A percentile compares a stretch with the other conserved stretches of the same genome.
phyloP scores from a whole-genome alignment of 805 yeast genomes.

The Starmera pachycereana region DNA sequence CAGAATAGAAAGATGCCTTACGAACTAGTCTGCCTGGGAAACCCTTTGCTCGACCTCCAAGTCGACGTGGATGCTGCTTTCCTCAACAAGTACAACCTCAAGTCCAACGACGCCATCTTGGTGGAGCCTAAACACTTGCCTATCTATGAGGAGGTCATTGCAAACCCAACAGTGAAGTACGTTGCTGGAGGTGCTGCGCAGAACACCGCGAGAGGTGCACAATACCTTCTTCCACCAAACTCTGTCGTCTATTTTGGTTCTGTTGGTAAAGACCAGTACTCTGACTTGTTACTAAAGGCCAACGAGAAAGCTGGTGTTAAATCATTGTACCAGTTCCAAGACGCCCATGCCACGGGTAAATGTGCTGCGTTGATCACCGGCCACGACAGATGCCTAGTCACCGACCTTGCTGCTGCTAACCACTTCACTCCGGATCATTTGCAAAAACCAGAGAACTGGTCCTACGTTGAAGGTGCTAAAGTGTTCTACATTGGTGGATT shows the following conservation, averaged over 20 bases:
- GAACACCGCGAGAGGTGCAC: conserved; percentile 98
- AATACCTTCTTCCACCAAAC: conserved; percentile 69
- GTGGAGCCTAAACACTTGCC: conserved; percentile 75
- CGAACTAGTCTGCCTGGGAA: conserved; percentile 78
- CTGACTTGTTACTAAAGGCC: conserved; percentile 72
- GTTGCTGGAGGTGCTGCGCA: conserved; percentile 99
- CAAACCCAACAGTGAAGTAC: conserved; percentile 46
- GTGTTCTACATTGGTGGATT: conserved; percentile 95
- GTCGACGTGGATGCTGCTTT: conserved; percentile 59
- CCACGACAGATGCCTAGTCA: conserved; percentile 81
- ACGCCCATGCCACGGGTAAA: conserved; percentile 79
- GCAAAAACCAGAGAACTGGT: conserved; percentile 85
- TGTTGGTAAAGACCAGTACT: conserved; percentile 87
- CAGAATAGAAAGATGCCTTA: conserved; percentile 35
- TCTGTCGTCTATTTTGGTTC: conserved; percentile 93
- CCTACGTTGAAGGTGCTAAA: conserved; percentile 67
- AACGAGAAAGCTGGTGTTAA: conserved; percentile 81
- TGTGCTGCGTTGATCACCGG: conserved; percentile 95
- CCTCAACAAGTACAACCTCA: conserved; percentile 71
- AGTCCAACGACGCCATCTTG: conserved; percentile 90
- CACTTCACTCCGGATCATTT: conserved; percentile 87
- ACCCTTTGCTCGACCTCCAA: conserved; percentile 85
- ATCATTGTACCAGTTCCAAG: conserved; percentile 77
- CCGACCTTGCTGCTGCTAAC: conserved; percentile 97
- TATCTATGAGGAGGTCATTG: conserved; percentile 71